Evolutionary conservation across 306 rosid species (phyloP), one percentile per base, ranked within the genome.

Genomic region (Fragaria ananassa): DNA sequence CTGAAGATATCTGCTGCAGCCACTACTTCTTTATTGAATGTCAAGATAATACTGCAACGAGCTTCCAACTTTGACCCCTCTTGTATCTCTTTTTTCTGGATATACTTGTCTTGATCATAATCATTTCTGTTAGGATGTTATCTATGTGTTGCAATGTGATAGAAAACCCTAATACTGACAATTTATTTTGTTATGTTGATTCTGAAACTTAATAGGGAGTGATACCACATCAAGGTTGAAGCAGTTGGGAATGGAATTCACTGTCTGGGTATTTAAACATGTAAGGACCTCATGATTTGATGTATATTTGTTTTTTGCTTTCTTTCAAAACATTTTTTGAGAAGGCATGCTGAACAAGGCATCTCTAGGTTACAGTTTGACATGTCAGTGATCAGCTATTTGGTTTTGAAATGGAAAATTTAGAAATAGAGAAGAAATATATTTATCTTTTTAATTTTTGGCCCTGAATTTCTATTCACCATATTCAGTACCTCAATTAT

Each of bases 261-360:
- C 97, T 29, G 98, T 95, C 11, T 95, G 97, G 98, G 98, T 95
- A 63, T 92, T 95, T 78, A 95, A 95, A 85, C 98, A 95, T 74
- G 98, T 92, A 82, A 89, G 98, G 70, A 63, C 50, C 76, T 82
- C 76, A 18, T 81, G 77, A 63, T 19, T 78, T 60, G 34, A 56
- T 71, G 74, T 68, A 47, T 73, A 31, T 81, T 61, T 64, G 21
- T 66, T 81, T 51, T 79, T 51, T 79, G 31, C 66, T 78, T 41
- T 80, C 18, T 46, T 27, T 27, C 8, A 14, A 29, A 49, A 4
- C 15, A 17, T 18, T 31, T 70, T 31, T 11, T 71, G 49, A 18
- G 45, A 49, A 35, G 74, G 6, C 12, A 13, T 31, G 41, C 46
- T 31, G 62, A 71, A 50, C 31, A 60, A 27, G 18, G 64, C 42